Conservation (phyloP, 208 protist species). For the Plasmodiophora brassicae region DNA sequence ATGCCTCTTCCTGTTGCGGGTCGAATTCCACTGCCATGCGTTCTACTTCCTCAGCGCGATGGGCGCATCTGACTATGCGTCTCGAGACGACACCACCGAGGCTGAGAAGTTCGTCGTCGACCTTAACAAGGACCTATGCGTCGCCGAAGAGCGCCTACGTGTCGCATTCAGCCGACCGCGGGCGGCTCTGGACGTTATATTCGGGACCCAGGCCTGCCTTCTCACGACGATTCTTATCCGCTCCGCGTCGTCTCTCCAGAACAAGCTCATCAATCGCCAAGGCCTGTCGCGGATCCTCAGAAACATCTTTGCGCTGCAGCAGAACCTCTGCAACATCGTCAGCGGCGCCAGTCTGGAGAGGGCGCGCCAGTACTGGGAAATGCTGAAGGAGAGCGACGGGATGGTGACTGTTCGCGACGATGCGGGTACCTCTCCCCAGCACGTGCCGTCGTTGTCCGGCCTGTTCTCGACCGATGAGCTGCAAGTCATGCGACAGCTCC, state of each 20-base stretch:
- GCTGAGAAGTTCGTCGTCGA: slow-evolving; percentile 27
- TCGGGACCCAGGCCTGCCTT: neutral
- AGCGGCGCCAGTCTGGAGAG: neutral
- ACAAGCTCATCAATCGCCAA: slow-evolving; percentile 22
- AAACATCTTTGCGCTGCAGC: slow-evolving; percentile 13
- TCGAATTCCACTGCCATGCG: neutral
- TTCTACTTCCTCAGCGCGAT: slow-evolving; percentile 23
- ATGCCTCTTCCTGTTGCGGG: neutral
- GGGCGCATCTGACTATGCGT: neutral
- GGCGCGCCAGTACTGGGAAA: slow-evolving; percentile 5
- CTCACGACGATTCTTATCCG: neutral
- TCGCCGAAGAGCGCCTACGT: neutral
- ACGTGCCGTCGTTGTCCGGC: no score
- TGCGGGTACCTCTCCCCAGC: no score
- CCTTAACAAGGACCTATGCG: neutral
- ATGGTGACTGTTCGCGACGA: no score
- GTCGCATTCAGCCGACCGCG: neutral
- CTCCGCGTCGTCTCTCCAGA: neutral
- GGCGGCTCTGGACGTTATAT: neutral
- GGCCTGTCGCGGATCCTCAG: neutral
- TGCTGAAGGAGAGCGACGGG: slow-evolving; percentile 21
- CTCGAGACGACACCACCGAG: neutral
- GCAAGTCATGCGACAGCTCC: no score
- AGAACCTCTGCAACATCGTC: neutral
- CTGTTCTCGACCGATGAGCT: no score